Conservation (phyloP, 345 rosid genomes). For the Camelina neglecta region DNA sequence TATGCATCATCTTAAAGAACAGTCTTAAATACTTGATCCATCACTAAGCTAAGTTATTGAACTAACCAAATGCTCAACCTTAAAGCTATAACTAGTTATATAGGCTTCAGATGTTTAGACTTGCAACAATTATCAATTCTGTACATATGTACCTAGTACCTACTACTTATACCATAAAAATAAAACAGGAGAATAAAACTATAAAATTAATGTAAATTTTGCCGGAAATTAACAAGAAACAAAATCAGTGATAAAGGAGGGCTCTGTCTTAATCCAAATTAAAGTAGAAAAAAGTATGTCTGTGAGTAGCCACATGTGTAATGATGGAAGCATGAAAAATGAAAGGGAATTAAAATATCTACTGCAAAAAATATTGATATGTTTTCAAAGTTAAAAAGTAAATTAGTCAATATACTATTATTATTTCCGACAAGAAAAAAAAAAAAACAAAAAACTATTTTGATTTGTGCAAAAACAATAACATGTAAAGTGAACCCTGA, state of each 20-base stretch:
- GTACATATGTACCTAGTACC: conserved; percentile 4
- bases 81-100: background rate
- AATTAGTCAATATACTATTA: conserved; percentile 12
- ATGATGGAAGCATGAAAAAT: conserved; percentile 46
- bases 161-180: conserved; percentile 1
- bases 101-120: background rate
- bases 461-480: background rate
- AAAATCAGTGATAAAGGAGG: conserved; percentile 38
- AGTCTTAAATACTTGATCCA: background rate
- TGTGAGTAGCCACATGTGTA: conserved; percentile 46
- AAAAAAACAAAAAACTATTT: background rate
- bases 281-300: conserved; percentile 44
- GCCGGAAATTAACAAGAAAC: conserved; percentile 34
- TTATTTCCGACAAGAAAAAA: background rate
- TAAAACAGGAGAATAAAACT: background rate
- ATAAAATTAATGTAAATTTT: conserved; percentile 6
- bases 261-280: conserved; percentile 40
- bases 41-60: background rate
- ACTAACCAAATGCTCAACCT: conserved; percentile 4
- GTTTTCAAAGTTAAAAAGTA: conserved; percentile 23
- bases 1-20: background rate
- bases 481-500: background rate
- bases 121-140: background rate
- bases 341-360: background rate
- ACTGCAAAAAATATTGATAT: conserved; percentile 7